These are phyloP conservation scores for Colletotrichum viniferum DNA, from an alignment of 2,329 filamentous ascomycete genomes.

Conservation along the genomic window DNA sequence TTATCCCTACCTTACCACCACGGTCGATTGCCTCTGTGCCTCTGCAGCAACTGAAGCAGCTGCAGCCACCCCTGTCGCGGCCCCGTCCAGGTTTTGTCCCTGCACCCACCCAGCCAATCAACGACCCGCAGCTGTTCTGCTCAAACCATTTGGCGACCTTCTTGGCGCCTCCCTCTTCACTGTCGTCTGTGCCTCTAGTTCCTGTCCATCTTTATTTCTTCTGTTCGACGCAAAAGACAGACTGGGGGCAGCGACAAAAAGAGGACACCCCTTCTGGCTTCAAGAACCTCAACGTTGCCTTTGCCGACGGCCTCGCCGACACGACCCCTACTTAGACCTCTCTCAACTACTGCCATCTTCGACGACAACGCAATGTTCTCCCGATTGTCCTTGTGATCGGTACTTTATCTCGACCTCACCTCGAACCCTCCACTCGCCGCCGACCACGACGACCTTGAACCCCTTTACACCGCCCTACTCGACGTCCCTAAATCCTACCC, in stretches of 20 bases:
- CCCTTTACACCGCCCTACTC: background rate
- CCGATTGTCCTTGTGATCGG: background rate
- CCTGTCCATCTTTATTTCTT: background rate
- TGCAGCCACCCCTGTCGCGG: background rate
- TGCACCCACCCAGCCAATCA: conserved; percentile 12
- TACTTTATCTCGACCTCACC: background rate
- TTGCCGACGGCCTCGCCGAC: background rate
- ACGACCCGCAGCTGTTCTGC: background rate
- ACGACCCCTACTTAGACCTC: background rate
- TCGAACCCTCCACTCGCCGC: background rate
- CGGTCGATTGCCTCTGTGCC: background rate
- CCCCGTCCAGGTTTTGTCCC: background rate
- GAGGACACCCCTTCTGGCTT: background rate
- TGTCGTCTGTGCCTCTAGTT: background rate
- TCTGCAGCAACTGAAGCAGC: conserved; percentile 7
- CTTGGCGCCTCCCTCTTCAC: background rate
- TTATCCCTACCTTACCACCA: background rate
- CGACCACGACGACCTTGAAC: background rate
- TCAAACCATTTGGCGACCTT: background rate
- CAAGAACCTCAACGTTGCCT: background rate
- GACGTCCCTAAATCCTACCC: background rate
- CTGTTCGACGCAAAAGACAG: background rate
- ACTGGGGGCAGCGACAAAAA: background rate
- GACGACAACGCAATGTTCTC: background rate
- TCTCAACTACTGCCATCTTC: background rate